Base-by-base conservation (phyloP, 805 yeast genomes). In the Myxozyma geophila region DNA sequence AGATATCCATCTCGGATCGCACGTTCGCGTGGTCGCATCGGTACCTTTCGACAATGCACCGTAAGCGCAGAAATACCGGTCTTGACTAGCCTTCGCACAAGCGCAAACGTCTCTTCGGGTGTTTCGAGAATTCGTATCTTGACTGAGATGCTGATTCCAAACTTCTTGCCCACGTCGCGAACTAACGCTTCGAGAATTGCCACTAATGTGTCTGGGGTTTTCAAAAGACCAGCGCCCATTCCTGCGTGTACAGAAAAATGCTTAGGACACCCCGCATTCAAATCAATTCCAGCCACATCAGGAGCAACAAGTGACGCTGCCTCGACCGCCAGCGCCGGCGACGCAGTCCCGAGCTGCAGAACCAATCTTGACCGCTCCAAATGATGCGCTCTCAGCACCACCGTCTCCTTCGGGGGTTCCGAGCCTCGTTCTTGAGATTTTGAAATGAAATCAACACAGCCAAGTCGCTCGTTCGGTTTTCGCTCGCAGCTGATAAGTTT, bases 201-300 rank as follows among this genome's bases (percentile, higher is more conserved):
- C 68, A 87, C 88, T 17, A 95, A 79, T 44, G 84, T 77, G 51
- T 90, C 97, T 0, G 98, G 98, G 0, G 92, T 90, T 39, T 81
- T 79, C 60, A 95, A 79, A 52, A 95, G 79, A 0, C 97, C 98
- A 1, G 98, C 97, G 5, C 99, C 99, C 98, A 95, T 95, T 0
- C 99, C 99, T 0, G 96, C 82, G 75, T 95, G 99, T 2, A 92
- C 82, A 0, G 96, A 89, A 72, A 95, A 95, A 70, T 92, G 98
- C 74, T 93, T 95, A 2, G 99, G 99, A 77, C 99, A 95, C 5
- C 99, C 99, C 36, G 97, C 91, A 75, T 95, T 95, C 62, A 95
- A 82, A 74, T 95, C 99, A 5, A 95, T 88, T 8, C 96, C 98
- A 67, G 85, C 92, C 2, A 95, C 98, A 75, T 95, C 98, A 1